Base-by-base conservation (phyloP, 257 asterid genomes). In the Hygrophila difformis region DNA sequence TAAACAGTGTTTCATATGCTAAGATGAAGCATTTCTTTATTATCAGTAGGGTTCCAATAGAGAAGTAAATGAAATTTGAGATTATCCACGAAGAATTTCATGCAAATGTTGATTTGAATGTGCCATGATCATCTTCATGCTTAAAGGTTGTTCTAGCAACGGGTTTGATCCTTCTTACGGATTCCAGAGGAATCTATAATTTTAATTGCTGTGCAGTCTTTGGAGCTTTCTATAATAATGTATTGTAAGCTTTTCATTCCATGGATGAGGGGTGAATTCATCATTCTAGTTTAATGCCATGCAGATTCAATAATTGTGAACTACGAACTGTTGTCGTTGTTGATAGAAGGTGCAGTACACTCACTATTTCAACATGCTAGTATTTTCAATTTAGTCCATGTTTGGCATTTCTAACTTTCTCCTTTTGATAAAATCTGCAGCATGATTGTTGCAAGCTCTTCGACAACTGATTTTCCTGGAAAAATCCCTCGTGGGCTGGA, bases 301-400 rank as follows among this genome's bases (percentile, higher is more conserved):
- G 72, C 94, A 89, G 97, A 43, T 89, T 77, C 55, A 74, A 65
- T 44, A 89, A 89, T 53, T 89, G 96, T 18, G 94, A 89, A 63
- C 91, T 89, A 44, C 96, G 97, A 46, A 73, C 93, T 2, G 21
- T 89, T 44, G 85, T 82, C 44, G 52, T 85, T 60, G 87, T 82
- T 28, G 96, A 89, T 56, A 77, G 53, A 71, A 67, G 97, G 97
- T 81, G 67, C 11, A 41, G n/a, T 23, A 42, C 12, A 15, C 8
- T 15, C n/a, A 14, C 44, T 7, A 13, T 17, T 15, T 37, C 37
- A 36, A 44, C 44, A 29, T 22, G 44, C 34, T 8, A 28, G 24
- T 29, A 4, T 23, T 42, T 20, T 35, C 24, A 2, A 13, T 26
- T 42, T 26, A 5, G 8, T 26, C 31, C 31, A 22, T 24, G 28